Evolutionary conservation across 1,284 basidiomycete species (phyloP), one percentile per base, ranked within the genome.

Genomic region (Ceratobasidium sp.): DNA sequence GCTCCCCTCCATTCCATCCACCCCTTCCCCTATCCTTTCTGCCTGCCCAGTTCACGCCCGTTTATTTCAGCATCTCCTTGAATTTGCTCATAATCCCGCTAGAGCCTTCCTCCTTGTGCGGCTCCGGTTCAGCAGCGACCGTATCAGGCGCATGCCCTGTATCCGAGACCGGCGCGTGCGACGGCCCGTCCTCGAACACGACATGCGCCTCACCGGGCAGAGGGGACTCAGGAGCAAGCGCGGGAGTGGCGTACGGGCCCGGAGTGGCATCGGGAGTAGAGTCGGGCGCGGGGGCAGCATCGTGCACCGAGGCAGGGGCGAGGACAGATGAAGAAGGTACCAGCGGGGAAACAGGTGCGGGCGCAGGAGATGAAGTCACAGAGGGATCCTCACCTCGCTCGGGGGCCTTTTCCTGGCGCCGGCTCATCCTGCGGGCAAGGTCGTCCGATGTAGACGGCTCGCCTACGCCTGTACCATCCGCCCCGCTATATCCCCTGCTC

Each of bases 341-440:
- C 27, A 53, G 19, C 9, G 54, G 22, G 33, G 57, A 60, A 15
- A 54, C 41, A 29, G 66, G 66, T 57, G 53, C 66, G 56, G 53
- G 66, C 66, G 66, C 27, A 44, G 66, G 66, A 71, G 66, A 71
- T 36, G 66, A 71, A 71, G 65, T 53, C 66, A 71, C 66, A 33
- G 66, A 71, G 19, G 66, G 54, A 22, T 59, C 50, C 66, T 71
- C 54, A 71, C 66, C 66, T 71, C 74, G 66, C 79, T 91, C 89
- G 0, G 90, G 90, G 8, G 91, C 89, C 82, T 93, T 93, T 81
- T 92, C 91, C 81, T 88, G 85, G 81, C 89, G 90, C 48, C 91
- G 86, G 79, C 87, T 90, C 45, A 86, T 83, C 65, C 85, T 81
- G 54, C 86, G 84, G 29, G 84, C 80, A 11, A 86, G 80, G 51